Base-by-base conservation (phyloP, 177 flowering plant species). In the Tripterygium wilfordii region DNA sequence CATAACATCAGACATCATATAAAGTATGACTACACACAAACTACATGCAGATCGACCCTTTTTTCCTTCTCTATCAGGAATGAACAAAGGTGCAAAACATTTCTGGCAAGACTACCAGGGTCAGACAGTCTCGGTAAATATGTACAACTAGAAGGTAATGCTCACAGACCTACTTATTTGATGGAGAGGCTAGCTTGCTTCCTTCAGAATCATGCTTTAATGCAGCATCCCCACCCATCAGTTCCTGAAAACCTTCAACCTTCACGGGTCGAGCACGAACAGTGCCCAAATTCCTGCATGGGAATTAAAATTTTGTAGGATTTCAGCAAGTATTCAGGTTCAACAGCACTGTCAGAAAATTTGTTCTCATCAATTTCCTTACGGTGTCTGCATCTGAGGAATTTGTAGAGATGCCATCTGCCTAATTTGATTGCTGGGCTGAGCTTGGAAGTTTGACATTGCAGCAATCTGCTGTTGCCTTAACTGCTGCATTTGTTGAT, bases 171-270 rank as follows among this genome's bases (percentile, higher is more conserved):
- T 39, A 57, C n/a, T 65, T 76, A 72, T 64, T 80, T 13, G 75
- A 57, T 14, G 95, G 90, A 30, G 92, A 80, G 15, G 80, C 67
- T 24, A 90, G 58, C 66, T 73, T 84, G 57, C 70, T 72, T 57
- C 82, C 95, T 21, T 87, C 97, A 0, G 83, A 63, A 40, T 90
- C 96, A 61, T 83, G 95, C 62, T 91, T 91, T 31, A 59, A 42
- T 48, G 89, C 36, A 32, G 87, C 28, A 72, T 87, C 96, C 23
- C 98, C 95, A 57, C 96, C 96, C 96, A 91, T 85, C 63, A 91
- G 62, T 56, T 91, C 95, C 70, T 82, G 90, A 58, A 91, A 91
- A 3, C 96, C 98, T 63, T 88, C 98, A 20, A 91, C 98, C 61
- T 91, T 91, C 52, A 91, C 94, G 0, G 96, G 95, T 8, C 76